Conservation (phyloP, 2,329 filamentous ascomycete genomes). For the Truncatella angustata region DNA sequence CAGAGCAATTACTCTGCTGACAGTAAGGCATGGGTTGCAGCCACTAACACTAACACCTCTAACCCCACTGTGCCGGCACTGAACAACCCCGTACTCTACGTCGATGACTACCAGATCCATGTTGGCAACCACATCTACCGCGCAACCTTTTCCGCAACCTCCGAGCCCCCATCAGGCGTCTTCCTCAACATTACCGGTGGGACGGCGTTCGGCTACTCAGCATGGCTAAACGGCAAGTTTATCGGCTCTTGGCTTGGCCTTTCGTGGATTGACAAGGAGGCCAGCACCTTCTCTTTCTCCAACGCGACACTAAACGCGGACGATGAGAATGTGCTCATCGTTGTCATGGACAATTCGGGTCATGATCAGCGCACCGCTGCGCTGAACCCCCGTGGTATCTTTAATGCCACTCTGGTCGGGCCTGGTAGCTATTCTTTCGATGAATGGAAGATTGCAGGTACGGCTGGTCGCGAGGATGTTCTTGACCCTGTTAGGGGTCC, state of each 20-base stretch:
- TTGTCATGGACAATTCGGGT: constrained; percentile 59
- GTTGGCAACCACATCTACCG: constrained; percentile 54
- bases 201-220: constrained; percentile 54
- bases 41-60: constrained; percentile 47
- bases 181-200: constrained; percentile 53
- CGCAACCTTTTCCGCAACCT: constrained; percentile 44
- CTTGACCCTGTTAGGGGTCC: constrained; percentile 56
- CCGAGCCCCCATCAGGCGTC: constrained; percentile 37
- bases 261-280: constrained; percentile 35
- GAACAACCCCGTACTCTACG: constrained; percentile 54
- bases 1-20: constrained; percentile 39
- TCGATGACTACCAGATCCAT: constrained; percentile 56
- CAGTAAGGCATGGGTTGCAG: constrained; percentile 42
- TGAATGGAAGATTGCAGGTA: constrained; percentile 57
- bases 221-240: constrained; percentile 56
- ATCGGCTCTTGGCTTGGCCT: constrained; percentile 55
- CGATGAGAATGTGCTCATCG: constrained; percentile 46
- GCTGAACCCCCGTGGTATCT: constrained; percentile 49
- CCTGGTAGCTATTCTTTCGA: constrained; percentile 38
- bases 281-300: constrained; percentile 46
- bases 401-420: constrained; percentile 48
- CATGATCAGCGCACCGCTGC: constrained; percentile 52
- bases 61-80: constrained; percentile 45
- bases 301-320: constrained; percentile 42
- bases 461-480: constrained; percentile 48